Conservation (phyloP, 345 rosid species). For the Stellera chamaejasme region DNA sequence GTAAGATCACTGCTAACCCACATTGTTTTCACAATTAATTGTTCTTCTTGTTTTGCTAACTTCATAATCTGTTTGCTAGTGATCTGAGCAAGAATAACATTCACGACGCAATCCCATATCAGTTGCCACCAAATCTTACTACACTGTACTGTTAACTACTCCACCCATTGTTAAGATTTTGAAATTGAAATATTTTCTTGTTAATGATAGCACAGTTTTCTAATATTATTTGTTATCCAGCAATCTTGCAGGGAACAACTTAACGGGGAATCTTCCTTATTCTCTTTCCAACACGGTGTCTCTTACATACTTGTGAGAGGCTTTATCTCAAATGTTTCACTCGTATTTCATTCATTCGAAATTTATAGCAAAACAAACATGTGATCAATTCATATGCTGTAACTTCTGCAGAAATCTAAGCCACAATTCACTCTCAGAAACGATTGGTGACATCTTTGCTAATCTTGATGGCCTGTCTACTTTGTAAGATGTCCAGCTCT, state of each 20-base stretch:
- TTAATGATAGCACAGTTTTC: constrained; percentile 3
- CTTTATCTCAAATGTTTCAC: constrained; percentile 17
- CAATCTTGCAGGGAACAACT: constrained; percentile 79
- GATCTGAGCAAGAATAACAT: constrained; percentile 86
- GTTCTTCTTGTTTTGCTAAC: constrained; percentile 13
- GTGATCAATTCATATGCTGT: constrained; percentile 9
- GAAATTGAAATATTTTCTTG: neutral
- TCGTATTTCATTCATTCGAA: constrained; percentile 3
- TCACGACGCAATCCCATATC: constrained; percentile 83
- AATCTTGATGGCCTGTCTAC: constrained; percentile 44
- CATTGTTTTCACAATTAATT: neutral
- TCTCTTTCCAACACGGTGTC: constrained; percentile 69
- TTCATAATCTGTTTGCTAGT: constrained; percentile 26
- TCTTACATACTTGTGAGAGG: constrained; percentile 73
- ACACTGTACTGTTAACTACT: constrained; percentile 55
- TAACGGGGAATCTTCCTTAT: constrained; percentile 87
- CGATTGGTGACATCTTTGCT: constrained; percentile 64
- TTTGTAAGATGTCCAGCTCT: constrained; percentile 46
- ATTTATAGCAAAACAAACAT: constrained; percentile 4
- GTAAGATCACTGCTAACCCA: constrained; percentile 27
- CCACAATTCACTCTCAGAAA: constrained; percentile 58
- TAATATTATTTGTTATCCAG: constrained; percentile 36
- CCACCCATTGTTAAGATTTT: neutral
- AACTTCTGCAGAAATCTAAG: constrained; percentile 54
- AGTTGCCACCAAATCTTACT: constrained; percentile 92